Evolutionary conservation across 2,329 filamentous ascomycete species (phyloP).

Genomic region (Xylariaceae sp.): DNA sequence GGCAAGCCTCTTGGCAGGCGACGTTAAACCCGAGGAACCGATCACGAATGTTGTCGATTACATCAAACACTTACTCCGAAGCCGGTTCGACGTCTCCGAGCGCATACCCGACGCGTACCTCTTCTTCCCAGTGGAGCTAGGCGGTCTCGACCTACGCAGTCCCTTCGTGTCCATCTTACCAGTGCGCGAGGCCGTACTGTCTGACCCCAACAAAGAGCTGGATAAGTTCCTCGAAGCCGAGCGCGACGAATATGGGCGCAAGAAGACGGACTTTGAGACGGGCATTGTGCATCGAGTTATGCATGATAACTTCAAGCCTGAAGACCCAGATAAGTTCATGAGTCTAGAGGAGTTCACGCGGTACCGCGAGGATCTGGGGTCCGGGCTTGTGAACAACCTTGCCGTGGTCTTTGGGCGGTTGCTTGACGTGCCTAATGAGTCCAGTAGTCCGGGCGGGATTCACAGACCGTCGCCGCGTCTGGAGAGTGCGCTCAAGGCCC

Average conservation of each 20-base stretch:
- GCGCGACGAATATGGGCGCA: conserved; percentile 31
- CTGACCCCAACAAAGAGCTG: conserved; percentile 25
- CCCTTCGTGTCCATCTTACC: conserved; percentile 42
- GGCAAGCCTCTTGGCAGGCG: conserved; percentile 14
- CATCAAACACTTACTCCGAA: conserved; percentile 47
- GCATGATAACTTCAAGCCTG: conserved; percentile 28
- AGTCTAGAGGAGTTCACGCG: conserved; percentile 41
- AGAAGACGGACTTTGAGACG: conserved; percentile 34
- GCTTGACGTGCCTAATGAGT: conserved; percentile 30
- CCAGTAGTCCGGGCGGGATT: conserved; percentile 21
- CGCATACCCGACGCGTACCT: conserved; percentile 45
- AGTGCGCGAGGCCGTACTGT: conserved; percentile 32
- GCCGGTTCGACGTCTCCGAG: conserved; percentile 46
- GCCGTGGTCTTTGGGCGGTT: conserved; percentile 34
- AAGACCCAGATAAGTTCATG: conserved; percentile 38
- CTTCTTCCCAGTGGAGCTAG: conserved; percentile 43
- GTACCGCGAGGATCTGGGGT: conserved; percentile 32
- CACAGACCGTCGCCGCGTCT: conserved; percentile 22
- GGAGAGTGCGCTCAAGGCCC: conserved; percentile 19
- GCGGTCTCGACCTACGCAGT: conserved; percentile 44
- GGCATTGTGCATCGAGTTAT: conserved; percentile 18
- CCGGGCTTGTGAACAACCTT: conserved; percentile 24
- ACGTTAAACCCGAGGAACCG: conserved; percentile 10
- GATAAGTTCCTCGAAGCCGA: conserved; percentile 33
- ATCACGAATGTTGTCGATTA: conserved; percentile 49